phyloP scores from a whole-genome alignment of 2,329 filamentous ascomycete species.

The Fusarium beomiforme region DNA sequence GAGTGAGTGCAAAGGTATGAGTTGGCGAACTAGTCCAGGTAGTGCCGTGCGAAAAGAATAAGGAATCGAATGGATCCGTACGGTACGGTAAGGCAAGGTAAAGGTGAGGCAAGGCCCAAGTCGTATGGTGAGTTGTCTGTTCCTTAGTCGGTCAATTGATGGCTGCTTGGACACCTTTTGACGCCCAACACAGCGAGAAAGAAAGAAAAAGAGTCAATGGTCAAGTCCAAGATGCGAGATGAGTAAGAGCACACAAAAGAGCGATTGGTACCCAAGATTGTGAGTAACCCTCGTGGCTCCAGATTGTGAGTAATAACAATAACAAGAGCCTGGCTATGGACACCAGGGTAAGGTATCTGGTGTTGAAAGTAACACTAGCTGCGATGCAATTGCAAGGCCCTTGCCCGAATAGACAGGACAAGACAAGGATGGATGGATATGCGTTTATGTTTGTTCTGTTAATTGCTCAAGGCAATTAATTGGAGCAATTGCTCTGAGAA shows the following conservation, averaged over 20 bases:
- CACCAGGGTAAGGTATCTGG: slow-evolving; percentile 1
- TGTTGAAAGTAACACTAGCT: background rate
- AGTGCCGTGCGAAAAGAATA: slow-evolving; percentile 17
- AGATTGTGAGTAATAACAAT: slow-evolving; percentile 8
- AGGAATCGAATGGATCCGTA: slow-evolving; percentile 8
- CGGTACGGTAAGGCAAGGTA: background rate
- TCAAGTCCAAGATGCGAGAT: slow-evolving; percentile 18
- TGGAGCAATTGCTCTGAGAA: slow-evolving; percentile 26
- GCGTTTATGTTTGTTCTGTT: background rate
- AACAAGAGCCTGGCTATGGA: background rate
- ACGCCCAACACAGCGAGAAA: slow-evolving; percentile 28
- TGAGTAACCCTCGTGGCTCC: slow-evolving; percentile 11
- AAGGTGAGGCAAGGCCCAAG: slow-evolving; percentile 18
- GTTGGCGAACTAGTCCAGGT: slow-evolving; percentile 13
- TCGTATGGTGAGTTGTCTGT: slow-evolving; percentile 30
- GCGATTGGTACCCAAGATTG: slow-evolving; percentile 22
- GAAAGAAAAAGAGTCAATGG: background rate
- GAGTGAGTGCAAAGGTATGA: too few relatives aligned
- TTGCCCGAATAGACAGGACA: background rate
- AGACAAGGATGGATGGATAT: background rate
- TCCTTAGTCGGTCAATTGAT: slow-evolving; percentile 33
- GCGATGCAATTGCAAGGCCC: slow-evolving; percentile 10
- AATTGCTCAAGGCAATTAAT: slow-evolving; percentile 29
- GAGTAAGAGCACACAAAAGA: slow-evolving; percentile 18
- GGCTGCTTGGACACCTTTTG: slow-evolving; percentile 23